Conservation (phyloP, 495 filamentous ascomycete genomes). For the Podospora pseudoanserina region DNA sequence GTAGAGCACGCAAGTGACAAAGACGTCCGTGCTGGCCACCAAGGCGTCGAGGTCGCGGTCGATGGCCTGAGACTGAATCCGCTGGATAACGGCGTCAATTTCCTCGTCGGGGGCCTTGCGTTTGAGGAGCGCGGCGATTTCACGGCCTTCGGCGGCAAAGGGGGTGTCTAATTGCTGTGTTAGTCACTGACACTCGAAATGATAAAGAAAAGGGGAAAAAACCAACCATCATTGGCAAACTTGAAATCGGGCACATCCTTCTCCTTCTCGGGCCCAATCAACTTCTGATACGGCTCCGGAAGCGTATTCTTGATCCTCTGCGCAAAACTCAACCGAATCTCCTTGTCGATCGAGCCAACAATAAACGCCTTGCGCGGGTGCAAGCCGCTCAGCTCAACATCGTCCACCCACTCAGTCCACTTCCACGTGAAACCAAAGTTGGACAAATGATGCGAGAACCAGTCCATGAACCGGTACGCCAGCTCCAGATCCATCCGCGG, state of each 20-base stretch:
- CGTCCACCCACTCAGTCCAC: slow-evolving; percentile 96
- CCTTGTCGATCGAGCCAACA: slow-evolving; percentile 84
- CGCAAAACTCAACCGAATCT: slow-evolving; percentile 93
- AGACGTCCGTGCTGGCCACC: slow-evolving; percentile 82
- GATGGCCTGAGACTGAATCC: slow-evolving; percentile 71
- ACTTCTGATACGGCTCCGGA: slow-evolving; percentile 73
- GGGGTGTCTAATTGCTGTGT: slow-evolving; percentile 57
- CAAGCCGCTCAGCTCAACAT: slow-evolving; percentile 69
- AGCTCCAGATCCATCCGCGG: slow-evolving; percentile 85
- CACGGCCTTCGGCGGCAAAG: slow-evolving; percentile 73
- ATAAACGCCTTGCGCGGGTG: slow-evolving; percentile 94
- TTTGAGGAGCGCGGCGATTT: slow-evolving; percentile 72
- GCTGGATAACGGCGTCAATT: slow-evolving; percentile 68
- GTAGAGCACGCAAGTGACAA: slow-evolving; percentile 86
- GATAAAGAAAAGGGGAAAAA: background rate
- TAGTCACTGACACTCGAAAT: slow-evolving; percentile 16
- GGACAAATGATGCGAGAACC: slow-evolving; percentile 96
- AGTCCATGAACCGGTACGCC: slow-evolving; percentile 83
- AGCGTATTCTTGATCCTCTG: slow-evolving; percentile 93
- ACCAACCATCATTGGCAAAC: slow-evolving; percentile 73
- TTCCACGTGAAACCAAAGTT: slow-evolving; percentile 99
- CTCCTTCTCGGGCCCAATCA: slow-evolving; percentile 85
- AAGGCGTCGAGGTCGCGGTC: slow-evolving; percentile 68
- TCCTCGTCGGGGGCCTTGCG: slow-evolving; percentile 81
- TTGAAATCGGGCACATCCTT: slow-evolving; percentile 94